Base-by-base conservation (phyloP, 2,329 filamentous ascomycete species). In the Alternaria sp. region DNA sequence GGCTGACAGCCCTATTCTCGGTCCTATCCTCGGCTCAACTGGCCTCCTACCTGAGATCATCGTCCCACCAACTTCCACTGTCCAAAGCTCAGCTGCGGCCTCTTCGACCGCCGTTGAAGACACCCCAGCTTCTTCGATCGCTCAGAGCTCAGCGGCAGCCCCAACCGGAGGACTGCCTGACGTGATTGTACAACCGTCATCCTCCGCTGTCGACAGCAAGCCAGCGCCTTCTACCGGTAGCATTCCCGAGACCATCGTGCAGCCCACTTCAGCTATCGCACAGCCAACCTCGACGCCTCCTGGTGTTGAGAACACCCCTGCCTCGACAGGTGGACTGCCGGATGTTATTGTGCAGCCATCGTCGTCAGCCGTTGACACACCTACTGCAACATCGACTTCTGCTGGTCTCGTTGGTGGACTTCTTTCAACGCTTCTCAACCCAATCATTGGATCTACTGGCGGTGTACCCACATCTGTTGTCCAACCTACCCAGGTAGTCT, bases 391-490 rank as follows among this genome's bases (percentile, higher is more conserved):
- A 25, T 21, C 63, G 20, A 55, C 59, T 43, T 41, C 65, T 14
- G 50, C 60, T 15, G 58, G 54, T 21, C 58, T 47, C 15, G 46
- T 53, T 43, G 62, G 60, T 10, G 58, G 58, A 23, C 49, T 65
- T 10, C 57, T 64, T 6, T 62, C 69, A 4, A 64, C 66, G 20
- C 57, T 72, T 25, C 44, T 69, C 1, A 66, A 64, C 10, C 64
- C 64, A 4, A 55, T 74, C 18, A 56, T 73, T 43, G 70, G 66
- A 18, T 70, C 72, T 11, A 72, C 72, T 10, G 71, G 69, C 25
- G 64, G 62, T 43, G 55, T 70, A 25, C 66, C 76, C 23, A 61
- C 58, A 6, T 64, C 70, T 43, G 57, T 71, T 51, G 61, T 71
- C 6, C 67, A 68, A 57, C 75, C 76, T 10, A 70, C 67, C 15